These are phyloP conservation scores for Phialocephala subalpina DNA, from an alignment of 2,329 filamentous ascomycete species.

Conservation along the genomic window DNA sequence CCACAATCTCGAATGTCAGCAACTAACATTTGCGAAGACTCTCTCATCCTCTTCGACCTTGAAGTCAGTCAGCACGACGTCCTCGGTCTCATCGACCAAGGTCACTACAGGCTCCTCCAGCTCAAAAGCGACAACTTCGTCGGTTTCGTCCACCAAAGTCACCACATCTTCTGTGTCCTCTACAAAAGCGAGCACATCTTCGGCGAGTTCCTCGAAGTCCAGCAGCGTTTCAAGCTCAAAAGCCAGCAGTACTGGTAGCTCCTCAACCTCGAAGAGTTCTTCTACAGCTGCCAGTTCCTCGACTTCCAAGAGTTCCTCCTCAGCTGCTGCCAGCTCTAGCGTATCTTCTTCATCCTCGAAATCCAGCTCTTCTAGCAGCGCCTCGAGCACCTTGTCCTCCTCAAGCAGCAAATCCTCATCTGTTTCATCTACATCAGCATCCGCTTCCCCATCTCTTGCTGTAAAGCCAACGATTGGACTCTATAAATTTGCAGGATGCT, in stretches of 20 bases:
- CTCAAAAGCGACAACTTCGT: too few relatives aligned
- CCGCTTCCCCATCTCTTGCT: constrained; percentile 25
- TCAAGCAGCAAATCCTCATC: background rate
- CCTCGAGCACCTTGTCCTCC: background rate
- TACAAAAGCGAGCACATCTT: too few relatives aligned
- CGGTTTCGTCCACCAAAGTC: too few relatives aligned
- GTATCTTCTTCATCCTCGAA: background rate
- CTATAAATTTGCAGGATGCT: constrained; percentile 50
- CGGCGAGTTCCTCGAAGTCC: background rate
- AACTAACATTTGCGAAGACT: background rate
- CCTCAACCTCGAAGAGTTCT: constrained; percentile 1
- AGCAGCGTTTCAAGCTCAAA: background rate
- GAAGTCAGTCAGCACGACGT: background rate
- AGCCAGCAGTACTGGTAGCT: background rate
- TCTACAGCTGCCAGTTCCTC: background rate
- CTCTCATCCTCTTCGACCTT: background rate
- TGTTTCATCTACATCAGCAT: constrained; percentile 28
- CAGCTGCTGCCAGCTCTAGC: background rate
- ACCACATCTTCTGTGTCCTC: too few relatives aligned
- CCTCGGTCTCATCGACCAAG: background rate
- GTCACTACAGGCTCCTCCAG: constrained; percentile 1
- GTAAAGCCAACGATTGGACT: constrained; percentile 49
- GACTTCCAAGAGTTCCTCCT: background rate
- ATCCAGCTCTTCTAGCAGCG: background rate
- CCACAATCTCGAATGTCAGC: background rate